These are phyloP conservation scores for Bipolaris sorokiniana DNA, from an alignment of 2,329 filamentous ascomycete species.

Conservation along the genomic window DNA sequence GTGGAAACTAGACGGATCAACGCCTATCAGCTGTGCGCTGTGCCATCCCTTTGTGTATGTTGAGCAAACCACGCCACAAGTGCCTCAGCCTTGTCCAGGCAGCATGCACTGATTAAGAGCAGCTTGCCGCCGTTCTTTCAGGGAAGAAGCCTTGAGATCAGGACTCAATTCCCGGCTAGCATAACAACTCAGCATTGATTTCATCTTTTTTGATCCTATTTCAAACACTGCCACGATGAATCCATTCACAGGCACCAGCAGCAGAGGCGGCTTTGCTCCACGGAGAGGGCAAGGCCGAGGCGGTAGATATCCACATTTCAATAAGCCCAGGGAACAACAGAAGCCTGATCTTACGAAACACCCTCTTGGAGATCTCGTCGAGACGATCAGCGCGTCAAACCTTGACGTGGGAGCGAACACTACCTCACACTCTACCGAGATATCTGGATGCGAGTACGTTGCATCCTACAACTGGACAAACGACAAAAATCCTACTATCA, in stretches of 20 bases:
- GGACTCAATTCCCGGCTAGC: neutral
- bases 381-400: conserved; percentile 22
- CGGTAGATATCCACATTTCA: conserved; percentile 17
- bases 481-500: conserved; percentile 47
- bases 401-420: conserved; percentile 3
- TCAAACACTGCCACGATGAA: conserved; percentile 1
- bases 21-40: conserved; percentile 19
- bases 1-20: conserved; percentile 21
- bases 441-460: conserved; percentile 52
- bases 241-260: conserved; percentile 8
- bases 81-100: conserved; percentile 36
- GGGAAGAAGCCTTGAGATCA: no score
- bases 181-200: neutral
- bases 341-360: conserved; percentile 35
- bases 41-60: conserved; percentile 29
- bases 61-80: conserved; percentile 28
- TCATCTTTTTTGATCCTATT: neutral
- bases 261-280: conserved; percentile 34
- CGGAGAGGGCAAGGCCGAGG: conserved; percentile 26
- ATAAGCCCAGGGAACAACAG: conserved; percentile 12
- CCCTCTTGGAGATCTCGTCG: conserved; percentile 40
- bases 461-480: conserved; percentile 62
- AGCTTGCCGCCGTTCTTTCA: neutral
- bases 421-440: conserved; percentile 27
- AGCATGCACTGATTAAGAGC: conserved; percentile 17